Evolutionary conservation across 306 rosid genomes (phyloP).

Genomic region (Lathyrus aphaca): DNA sequence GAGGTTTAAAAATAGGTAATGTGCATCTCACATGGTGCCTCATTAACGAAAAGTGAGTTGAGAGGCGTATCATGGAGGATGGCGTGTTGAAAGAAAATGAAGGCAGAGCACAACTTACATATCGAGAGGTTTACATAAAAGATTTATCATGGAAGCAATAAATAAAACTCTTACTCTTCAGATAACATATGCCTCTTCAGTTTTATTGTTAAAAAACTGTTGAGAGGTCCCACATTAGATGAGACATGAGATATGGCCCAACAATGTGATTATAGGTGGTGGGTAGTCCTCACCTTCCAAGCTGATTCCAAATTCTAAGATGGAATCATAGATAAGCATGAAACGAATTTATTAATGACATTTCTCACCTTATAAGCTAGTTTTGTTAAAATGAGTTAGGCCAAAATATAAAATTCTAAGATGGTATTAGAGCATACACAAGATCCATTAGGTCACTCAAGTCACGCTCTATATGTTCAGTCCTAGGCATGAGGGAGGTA

Average conservation of each 20-base stretch:
- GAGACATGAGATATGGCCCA: background rate
- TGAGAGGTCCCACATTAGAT: background rate
- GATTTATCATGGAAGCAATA: background rate
- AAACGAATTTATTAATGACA: background rate
- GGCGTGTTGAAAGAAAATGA: background rate
- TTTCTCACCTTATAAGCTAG: background rate
- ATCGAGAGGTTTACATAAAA: background rate
- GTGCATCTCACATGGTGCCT: background rate
- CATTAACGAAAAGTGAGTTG: background rate
- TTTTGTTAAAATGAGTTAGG: background rate
- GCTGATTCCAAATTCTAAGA: background rate
- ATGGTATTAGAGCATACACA: background rate
- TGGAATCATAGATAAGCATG: too few relatives aligned
- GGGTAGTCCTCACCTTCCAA: background rate
- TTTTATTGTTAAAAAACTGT: background rate
- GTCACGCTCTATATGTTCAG: background rate
- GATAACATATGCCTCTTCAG: background rate
- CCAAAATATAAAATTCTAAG: background rate
- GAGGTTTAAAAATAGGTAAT: slow-evolving; percentile 5
- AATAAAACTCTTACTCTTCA: background rate
- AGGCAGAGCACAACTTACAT: background rate
- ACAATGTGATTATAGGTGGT: background rate
- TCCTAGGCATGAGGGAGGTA: background rate
- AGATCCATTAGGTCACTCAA: background rate
- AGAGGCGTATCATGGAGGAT: background rate